Evolutionary conservation across 805 yeast species (phyloP), one percentile per base, ranked within the genome.

Genomic region (Wickerhamiella cacticola): DNA sequence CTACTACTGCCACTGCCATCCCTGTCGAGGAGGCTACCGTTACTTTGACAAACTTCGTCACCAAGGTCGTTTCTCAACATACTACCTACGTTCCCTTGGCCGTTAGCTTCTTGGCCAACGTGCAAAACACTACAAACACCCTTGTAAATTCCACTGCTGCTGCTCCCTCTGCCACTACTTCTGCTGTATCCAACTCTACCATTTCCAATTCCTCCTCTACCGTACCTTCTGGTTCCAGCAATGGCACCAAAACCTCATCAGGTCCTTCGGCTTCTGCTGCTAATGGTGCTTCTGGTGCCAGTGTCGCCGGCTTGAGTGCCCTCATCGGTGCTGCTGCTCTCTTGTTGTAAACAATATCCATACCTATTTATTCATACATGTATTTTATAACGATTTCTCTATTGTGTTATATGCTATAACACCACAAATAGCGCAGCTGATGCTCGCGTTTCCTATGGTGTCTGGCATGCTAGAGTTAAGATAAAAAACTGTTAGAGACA

Each of bases 81-180:
- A 44, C 47, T 23, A 44, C 47, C n/a, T 35, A 24, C 13, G 35
- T 35, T 7, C 47, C 47, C 29, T 13, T 26, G 25, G 47, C 47
- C 8, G 47, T 44, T 12, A 24, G 35, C 15, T 44, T 44, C 26
- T 12, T 25, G n/a, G 35, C 13, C 26, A 19, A 26, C 23, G 31
- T 44, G 35, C 29, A 25, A 9, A 25, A 34, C 23, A 18, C 16
- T 12, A 31, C 26, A 25, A 41, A 41, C 22, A 13, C n/a, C 23
- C 7, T 13, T 26, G 29, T 10, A 13, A 16, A 25, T 26, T 19
- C 45, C 19, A 21, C 45, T 21, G 33, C 31, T 19, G 18, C 12
- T 21, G 22, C 22, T 26, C 18, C 43, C 15, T 16, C 43, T 12
- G 13, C 24, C 34, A 26, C 35, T 29, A 28, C 45, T 22, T 6